Percentiles rank a stretch among this genome's conserved stretches.
These are phyloP conservation scores for Sporothrix brasiliensis DNA, from an alignment of 2,329 filamentous ascomycete genomes.

Conservation along the genomic window DNA sequence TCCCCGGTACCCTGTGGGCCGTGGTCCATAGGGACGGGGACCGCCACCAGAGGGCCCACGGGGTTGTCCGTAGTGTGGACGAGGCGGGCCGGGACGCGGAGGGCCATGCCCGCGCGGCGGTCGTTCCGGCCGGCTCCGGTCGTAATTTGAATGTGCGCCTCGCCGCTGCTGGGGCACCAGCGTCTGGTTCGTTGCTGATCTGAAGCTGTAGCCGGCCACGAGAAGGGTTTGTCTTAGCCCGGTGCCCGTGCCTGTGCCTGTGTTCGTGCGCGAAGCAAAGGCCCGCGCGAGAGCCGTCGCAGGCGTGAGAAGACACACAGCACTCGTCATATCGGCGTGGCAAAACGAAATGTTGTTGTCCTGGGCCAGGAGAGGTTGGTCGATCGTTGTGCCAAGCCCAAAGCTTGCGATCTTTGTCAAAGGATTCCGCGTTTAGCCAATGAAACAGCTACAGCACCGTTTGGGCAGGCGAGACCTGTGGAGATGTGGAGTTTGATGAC, in stretches of 20 bases:
- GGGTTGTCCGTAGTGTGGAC: too few relatives aligned
- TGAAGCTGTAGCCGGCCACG: not conserved
- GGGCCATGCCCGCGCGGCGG: not conserved
- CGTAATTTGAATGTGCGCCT: not conserved
- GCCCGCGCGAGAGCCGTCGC: constrained; percentile 53
- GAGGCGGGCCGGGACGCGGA: not conserved
- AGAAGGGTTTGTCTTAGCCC: not conserved
- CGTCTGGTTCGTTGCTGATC: not conserved
- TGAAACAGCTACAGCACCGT: not conserved
- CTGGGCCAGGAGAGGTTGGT: not conserved
- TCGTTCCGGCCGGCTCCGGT: not conserved
- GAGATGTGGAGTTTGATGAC: constrained; percentile 5
- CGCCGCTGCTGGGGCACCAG: not conserved
- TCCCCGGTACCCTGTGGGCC: too few relatives aligned
- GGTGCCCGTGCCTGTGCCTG: not conserved
- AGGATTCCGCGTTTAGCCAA: not conserved
- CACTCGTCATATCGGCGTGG: constrained; percentile 44
- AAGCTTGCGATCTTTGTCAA: too few relatives aligned
- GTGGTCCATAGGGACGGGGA: too few relatives aligned
- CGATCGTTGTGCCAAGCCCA: not conserved
- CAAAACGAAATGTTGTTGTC: not conserved
- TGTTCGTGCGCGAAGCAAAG: constrained; percentile 40
- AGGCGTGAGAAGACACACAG: constrained; percentile 49
- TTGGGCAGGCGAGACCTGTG: not conserved
- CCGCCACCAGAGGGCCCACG: too few relatives aligned